phyloP scores from a whole-genome alignment of 208 protist genomes.

The Herpetomonas samuelpessoai region DNA sequence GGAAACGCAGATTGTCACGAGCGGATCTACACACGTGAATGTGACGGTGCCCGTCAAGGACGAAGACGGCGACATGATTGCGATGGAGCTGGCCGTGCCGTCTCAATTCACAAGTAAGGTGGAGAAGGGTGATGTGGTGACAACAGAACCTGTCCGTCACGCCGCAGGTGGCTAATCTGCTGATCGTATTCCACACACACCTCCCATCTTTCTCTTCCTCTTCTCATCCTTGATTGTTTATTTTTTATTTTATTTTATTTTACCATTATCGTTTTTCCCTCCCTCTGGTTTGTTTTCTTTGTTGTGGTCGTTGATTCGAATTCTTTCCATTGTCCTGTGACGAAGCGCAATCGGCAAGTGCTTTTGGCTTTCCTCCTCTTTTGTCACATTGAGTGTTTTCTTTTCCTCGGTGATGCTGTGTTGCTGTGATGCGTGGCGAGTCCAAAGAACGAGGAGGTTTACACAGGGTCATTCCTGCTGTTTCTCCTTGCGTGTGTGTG shows the following conservation, averaged over 20 bases:
- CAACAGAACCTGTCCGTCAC: no score
- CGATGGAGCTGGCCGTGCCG: slow-evolving; percentile 13
- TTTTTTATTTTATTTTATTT: slow-evolving; percentile 8
- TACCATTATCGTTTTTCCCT: slow-evolving; percentile 10
- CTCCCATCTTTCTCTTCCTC: slow-evolving; percentile 3
- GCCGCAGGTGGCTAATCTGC: no score
- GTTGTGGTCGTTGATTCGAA: slow-evolving; percentile 3
- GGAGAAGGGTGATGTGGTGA: no score
- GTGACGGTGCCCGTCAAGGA: slow-evolving; percentile 14
- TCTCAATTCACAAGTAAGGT: slow-evolving; percentile 14
- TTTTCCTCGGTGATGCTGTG: slow-evolving; percentile 4
- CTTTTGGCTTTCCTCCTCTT: no score
- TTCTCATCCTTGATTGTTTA: slow-evolving; percentile 6
- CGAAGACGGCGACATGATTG: slow-evolving; percentile 14
- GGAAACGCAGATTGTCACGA: slow-evolving; percentile 17
- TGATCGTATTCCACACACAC: no score
- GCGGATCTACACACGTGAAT: slow-evolving; percentile 12
- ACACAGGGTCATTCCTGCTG: no score
- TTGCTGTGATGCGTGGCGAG: no score
- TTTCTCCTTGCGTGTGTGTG: no score
- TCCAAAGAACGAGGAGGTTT: no score
- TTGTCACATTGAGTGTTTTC: slow-evolving; percentile 1
- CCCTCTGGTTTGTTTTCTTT: slow-evolving; percentile 13
- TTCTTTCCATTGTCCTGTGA: slow-evolving; percentile 9
- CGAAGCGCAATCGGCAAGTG: slow-evolving; percentile 4